These are phyloP conservation scores for Sporothrix variecibatus DNA, from an alignment of 2,329 filamentous ascomycete genomes.

Conservation along the genomic window DNA sequence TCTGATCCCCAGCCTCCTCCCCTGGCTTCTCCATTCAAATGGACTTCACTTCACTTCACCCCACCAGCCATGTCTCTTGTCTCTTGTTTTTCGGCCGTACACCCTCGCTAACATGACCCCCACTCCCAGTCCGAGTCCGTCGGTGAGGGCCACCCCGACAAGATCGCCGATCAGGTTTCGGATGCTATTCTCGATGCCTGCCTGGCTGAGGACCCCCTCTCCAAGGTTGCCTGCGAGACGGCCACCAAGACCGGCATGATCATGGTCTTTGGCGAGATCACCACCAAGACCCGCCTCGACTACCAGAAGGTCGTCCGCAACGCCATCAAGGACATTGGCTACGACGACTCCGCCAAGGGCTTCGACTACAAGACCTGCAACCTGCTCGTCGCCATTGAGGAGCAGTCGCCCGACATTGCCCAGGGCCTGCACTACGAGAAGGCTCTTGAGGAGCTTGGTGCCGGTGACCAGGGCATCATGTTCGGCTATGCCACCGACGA, in stretches of 20 bases:
- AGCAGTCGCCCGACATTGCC: slow-evolving; percentile 98
- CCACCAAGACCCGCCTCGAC: slow-evolving; percentile 91
- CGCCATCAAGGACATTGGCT: slow-evolving; percentile 97
- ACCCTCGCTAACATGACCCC: slow-evolving; percentile 8
- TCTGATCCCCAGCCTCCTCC: background rate
- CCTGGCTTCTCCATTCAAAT: background rate
- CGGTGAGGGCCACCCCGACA: slow-evolving; percentile 89
- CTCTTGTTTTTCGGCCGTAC: background rate
- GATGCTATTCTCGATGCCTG: slow-evolving; percentile 99
- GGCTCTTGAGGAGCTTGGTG: slow-evolving; percentile 95
- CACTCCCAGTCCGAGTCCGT: slow-evolving; percentile 74
- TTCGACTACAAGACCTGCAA: slow-evolving; percentile 99
- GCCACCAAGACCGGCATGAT: slow-evolving; percentile 99
- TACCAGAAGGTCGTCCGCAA: slow-evolving; percentile 97
- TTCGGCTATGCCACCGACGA: slow-evolving; percentile 99
- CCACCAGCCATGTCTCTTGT: background rate
- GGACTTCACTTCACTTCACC: background rate
- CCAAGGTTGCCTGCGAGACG: slow-evolving; percentile 98
- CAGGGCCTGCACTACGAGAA: slow-evolving; percentile 98
- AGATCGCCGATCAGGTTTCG: slow-evolving; percentile 98
- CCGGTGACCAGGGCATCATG: slow-evolving; percentile 99
- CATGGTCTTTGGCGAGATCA: slow-evolving; percentile 99
- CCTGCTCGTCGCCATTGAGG: slow-evolving; percentile 96
- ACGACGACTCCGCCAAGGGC: slow-evolving; percentile 94
- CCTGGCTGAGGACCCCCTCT: slow-evolving; percentile 88